phyloP scores from a whole-genome alignment of 768 basidiomycete genomes.

The Boletellus ananas region DNA sequence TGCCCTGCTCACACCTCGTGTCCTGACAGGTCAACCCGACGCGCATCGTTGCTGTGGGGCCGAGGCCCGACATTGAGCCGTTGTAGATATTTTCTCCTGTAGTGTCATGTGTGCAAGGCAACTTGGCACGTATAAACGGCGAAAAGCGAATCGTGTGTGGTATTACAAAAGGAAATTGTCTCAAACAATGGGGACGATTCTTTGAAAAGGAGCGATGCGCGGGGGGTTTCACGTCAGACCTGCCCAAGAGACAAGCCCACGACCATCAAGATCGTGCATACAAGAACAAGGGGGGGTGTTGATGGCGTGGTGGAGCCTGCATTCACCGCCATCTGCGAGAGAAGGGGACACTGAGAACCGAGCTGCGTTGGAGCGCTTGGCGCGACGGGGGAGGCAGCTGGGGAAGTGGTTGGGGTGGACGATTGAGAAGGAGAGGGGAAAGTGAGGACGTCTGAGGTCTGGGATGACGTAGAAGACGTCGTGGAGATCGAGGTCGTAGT shows the following conservation, averaged over 20 bases:
- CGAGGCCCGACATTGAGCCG: slow-evolving; percentile 63
- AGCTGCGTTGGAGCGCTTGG: slow-evolving; percentile 18
- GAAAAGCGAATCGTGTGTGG: slow-evolving; percentile 1
- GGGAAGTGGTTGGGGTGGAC: neutral
- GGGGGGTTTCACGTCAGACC: neutral
- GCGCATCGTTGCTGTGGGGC: slow-evolving; percentile 73
- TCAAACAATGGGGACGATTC: neutral
- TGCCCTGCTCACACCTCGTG: no score
- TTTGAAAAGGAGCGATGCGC: neutral
- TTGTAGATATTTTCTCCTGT: slow-evolving; percentile 31
- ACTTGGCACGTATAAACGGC: neutral
- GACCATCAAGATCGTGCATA: slow-evolving; percentile 25
- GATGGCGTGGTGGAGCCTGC: slow-evolving; percentile 6
- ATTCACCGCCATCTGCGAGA: slow-evolving; percentile 1
- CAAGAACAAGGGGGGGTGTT: slow-evolving; percentile 13
- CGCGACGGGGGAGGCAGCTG: neutral
- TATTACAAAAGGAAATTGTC: slow-evolving; percentile 3
- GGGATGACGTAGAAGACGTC: neutral
- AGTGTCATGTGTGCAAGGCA: neutral
- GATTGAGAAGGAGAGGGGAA: neutral
- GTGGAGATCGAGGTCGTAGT: neutral
- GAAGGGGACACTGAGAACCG: slow-evolving; percentile 23
- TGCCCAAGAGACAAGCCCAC: neutral
- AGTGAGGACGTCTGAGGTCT: neutral
- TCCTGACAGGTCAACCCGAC: slow-evolving; percentile 66